A percentile compares a stretch with the other conserved stretches of the same genome.
These are phyloP conservation scores for Mesembryanthemum crystallinum DNA, from an alignment of 148 eudicot species.

Conservation along the genomic window DNA sequence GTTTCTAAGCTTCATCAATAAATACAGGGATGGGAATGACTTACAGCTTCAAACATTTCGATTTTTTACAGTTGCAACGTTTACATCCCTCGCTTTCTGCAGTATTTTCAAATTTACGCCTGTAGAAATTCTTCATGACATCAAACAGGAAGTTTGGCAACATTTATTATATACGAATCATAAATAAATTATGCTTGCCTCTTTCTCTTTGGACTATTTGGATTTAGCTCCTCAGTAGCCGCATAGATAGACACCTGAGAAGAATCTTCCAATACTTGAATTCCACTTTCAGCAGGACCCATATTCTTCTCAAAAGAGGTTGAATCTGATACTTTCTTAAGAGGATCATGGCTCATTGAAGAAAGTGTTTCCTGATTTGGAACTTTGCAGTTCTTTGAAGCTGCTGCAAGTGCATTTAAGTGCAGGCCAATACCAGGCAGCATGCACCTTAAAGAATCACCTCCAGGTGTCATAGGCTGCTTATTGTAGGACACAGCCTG, in stretches of 20 bases:
- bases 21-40: constrained; percentile 28
- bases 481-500: constrained; percentile 29
- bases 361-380: constrained; percentile 37
- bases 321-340: constrained; percentile 27
- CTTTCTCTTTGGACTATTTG: constrained; percentile 81
- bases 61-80: constrained; percentile 94
- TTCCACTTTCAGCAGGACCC: constrained; percentile 38
- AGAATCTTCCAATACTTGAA: constrained; percentile 44
- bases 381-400: constrained; percentile 47
- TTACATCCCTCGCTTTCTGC: constrained; percentile 72
- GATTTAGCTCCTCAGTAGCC: constrained; percentile 45
- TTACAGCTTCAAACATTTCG: constrained; percentile 99
- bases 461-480: constrained; percentile 36
- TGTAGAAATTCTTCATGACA: constrained; percentile 31
- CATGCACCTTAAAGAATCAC: constrained; percentile 47
- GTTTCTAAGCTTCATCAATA: not conserved
- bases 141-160: constrained; percentile 7
- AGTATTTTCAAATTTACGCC: constrained; percentile 63
- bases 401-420: constrained; percentile 78
- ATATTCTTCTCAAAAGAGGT: constrained; percentile 35
- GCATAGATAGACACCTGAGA: constrained; percentile 45
- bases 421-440: constrained; percentile 92
- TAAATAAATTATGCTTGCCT: constrained; percentile 39
- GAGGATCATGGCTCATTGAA: constrained; percentile 28
- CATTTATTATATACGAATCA: not conserved